Conservation (phyloP, 1,284 basidiomycete genomes). For the Mycosarcoma mackinlayi region DNA sequence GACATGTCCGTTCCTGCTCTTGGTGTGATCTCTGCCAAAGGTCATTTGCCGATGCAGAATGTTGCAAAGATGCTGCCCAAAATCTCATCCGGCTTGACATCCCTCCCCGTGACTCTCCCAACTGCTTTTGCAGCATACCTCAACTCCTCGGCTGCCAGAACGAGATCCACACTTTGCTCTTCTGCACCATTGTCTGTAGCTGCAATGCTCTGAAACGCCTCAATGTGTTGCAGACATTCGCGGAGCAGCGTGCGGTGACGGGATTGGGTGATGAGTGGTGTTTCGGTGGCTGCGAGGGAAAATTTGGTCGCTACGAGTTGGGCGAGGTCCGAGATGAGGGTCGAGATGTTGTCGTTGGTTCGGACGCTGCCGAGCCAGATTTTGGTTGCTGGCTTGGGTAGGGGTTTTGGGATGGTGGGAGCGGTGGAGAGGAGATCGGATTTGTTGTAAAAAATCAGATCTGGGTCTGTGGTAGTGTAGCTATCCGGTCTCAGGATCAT, state of each 20-base stretch:
- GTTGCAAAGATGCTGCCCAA: slow-evolving; percentile 82
- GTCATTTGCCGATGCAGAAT: slow-evolving; percentile 59
- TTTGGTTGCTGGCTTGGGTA: not conserved
- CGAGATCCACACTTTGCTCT: slow-evolving; percentile 73
- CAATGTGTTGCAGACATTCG: slow-evolving; percentile 77
- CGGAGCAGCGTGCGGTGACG: slow-evolving; percentile 81
- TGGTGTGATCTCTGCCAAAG: too few species aligned
- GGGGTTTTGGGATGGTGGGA: not conserved
- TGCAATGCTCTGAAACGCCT: slow-evolving; percentile 9
- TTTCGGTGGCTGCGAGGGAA: slow-evolving; percentile 62
- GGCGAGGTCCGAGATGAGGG: slow-evolving; percentile 75
- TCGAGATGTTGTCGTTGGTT: slow-evolving; percentile 73
- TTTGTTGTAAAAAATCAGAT: slow-evolving; percentile 79
- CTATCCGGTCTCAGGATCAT: slow-evolving; percentile 71
- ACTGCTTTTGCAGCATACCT: slow-evolving; percentile 83
- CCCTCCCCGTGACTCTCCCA: slow-evolving; percentile 79
- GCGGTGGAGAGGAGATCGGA: slow-evolving; percentile 72
- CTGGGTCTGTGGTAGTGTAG: slow-evolving; percentile 60
- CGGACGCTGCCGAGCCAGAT: slow-evolving; percentile 76
- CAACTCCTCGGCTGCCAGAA: slow-evolving; percentile 84
- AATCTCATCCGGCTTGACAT: slow-evolving; percentile 79
- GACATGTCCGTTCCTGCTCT: too few species aligned
- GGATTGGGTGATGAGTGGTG: slow-evolving; percentile 80
- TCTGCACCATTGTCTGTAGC: too few species aligned
- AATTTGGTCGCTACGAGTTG: slow-evolving; percentile 74